Percentiles rank a stretch among this genome's conserved stretches.
Conservation (phyloP, 2,329 filamentous ascomycete species). For the Lasiodiplodia sp. region DNA sequence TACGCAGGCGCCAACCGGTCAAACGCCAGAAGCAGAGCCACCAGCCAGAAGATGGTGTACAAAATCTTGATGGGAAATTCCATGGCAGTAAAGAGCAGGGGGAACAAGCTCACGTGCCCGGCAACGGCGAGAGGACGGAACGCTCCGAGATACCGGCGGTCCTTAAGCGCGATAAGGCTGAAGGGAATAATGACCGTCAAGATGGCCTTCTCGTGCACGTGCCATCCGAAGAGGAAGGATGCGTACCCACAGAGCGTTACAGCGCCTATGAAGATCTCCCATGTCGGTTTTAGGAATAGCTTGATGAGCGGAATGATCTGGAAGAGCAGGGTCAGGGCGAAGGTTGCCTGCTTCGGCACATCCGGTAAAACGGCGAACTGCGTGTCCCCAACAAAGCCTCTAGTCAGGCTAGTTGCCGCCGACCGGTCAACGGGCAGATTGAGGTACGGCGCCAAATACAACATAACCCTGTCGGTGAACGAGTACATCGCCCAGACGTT, state of each 20-base stretch:
- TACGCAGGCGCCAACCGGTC: constrained; percentile 84
- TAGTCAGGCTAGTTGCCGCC: constrained; percentile 86
- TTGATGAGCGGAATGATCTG: constrained; percentile 76
- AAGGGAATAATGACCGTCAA: constrained; percentile 94
- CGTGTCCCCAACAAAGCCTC: constrained; percentile 91
- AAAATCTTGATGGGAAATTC: constrained; percentile 95
- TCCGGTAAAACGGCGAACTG: constrained; percentile 93
- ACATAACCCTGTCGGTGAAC: constrained; percentile 83
- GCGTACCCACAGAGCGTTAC: constrained; percentile 94
- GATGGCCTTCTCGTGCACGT: constrained; percentile 97
- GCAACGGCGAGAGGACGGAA: constrained; percentile 92
- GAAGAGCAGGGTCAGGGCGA: constrained; percentile 81
- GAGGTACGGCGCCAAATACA: constrained; percentile 80
- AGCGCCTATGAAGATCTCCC: constrained; percentile 88
- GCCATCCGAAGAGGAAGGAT: constrained; percentile 97
- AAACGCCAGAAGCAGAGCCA: constrained; percentile 84
- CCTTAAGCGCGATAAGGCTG: constrained; percentile 87
- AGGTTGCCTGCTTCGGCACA: constrained; percentile 80
- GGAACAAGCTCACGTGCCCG: constrained; percentile 94
- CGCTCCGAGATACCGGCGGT: constrained; percentile 87
- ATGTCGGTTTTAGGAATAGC: constrained; percentile 80
- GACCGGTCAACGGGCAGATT: constrained; percentile 75
- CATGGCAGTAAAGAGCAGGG: constrained; percentile 86
- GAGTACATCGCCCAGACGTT: constrained; percentile 98
- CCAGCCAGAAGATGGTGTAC: constrained; percentile 91